Base-by-base conservation (phyloP, 2,329 filamentous ascomycete genomes). In the Meredithiella fracta region DNA sequence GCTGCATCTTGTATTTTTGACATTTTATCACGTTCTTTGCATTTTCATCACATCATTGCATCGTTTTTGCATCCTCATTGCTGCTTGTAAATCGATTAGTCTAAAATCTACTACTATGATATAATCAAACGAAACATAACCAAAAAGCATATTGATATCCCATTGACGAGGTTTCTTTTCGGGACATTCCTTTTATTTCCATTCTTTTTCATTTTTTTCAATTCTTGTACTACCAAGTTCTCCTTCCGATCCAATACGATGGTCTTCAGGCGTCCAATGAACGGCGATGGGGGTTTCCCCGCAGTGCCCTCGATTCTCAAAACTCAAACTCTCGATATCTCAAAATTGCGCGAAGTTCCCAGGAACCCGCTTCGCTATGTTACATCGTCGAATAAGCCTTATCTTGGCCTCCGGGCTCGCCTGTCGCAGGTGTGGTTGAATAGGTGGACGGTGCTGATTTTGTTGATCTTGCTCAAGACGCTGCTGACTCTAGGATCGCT, bases 381-480 rank as follows among this genome's bases (percentile, higher is more conserved):
- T 68, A 79, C 79, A 67, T 79, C 79, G 65, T 49, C 49, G 8
- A 77, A 85, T 65, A 96, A 89, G 61, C 91, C 92, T 60, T 97
- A 97, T 68, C 85, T 98, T 60, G 89, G 90, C 63, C 80, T 96
- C 65, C 81, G 82, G 65, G 83, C 91, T 63, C 83, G 90, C 64
- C 77, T 97, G 64, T 97, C 92, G 54, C 92, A 98, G 73, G 78
- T 94, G 68, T 96, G 91, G 89, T 82, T 98, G 72, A 97, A 98
- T 73, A 80, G 86, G 69, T 98, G 92, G 92, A 97, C 92, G 40
- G 75, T 97, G 59, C 76, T 98, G 51, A 75, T 97, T 51, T 68
- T 95, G 58, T 80, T 98, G 55, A 83, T 97, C 56, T 81, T 98
- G 54, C 79, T 85, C 60, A 81, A 90, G 57, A 78, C 91, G 59